phyloP scores from a whole-genome alignment of 352 stramenopile genomes.

The Phytophthora uliginosa region DNA sequence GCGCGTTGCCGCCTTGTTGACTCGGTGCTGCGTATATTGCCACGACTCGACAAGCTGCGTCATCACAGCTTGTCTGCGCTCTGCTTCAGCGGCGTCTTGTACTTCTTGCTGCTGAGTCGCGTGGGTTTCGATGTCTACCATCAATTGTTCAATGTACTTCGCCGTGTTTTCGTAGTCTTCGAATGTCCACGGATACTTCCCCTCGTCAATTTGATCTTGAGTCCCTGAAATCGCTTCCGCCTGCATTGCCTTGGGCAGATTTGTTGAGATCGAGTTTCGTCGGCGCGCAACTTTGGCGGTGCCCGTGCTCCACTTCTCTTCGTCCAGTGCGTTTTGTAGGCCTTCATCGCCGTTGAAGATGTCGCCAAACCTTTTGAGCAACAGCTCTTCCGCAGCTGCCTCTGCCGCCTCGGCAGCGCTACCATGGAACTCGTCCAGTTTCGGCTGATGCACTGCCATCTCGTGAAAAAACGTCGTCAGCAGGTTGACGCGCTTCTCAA shows the following conservation, averaged over 20 bases:
- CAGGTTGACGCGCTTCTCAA: slow-evolving; percentile 31
- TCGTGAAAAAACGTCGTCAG: slow-evolving; percentile 64
- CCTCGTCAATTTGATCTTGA: slow-evolving; percentile 7
- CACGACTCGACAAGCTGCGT: slow-evolving; percentile 43
- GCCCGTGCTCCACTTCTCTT: slow-evolving; percentile 57
- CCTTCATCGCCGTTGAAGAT: slow-evolving; percentile 53
- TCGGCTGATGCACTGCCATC: slow-evolving; percentile 56
- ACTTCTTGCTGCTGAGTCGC: slow-evolving; percentile 9
- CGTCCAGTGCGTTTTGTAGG: slow-evolving; percentile 58
- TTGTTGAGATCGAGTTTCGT: slow-evolving; percentile 20
- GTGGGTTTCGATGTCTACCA: slow-evolving; percentile 43
- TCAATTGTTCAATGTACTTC: slow-evolving; percentile 57
- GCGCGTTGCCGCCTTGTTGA: slow-evolving; percentile 5
- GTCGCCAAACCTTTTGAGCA: slow-evolving; percentile 52
- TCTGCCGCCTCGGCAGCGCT: slow-evolving; percentile 17
- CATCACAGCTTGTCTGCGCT: slow-evolving; percentile 16
- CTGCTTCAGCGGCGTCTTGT: not conserved
- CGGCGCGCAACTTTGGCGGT: slow-evolving; percentile 34
- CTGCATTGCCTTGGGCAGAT: slow-evolving; percentile 31
- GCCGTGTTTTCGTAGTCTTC: slow-evolving; percentile 68
- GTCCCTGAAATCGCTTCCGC: not conserved
- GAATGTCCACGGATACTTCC: slow-evolving; percentile 29
- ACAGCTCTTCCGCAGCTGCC: slow-evolving; percentile 33
- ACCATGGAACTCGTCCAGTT: slow-evolving; percentile 29
- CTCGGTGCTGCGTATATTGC: slow-evolving; percentile 32